phyloP scores from a whole-genome alignment of 208 protist species.

The Entamoeba histolytica region DNA sequence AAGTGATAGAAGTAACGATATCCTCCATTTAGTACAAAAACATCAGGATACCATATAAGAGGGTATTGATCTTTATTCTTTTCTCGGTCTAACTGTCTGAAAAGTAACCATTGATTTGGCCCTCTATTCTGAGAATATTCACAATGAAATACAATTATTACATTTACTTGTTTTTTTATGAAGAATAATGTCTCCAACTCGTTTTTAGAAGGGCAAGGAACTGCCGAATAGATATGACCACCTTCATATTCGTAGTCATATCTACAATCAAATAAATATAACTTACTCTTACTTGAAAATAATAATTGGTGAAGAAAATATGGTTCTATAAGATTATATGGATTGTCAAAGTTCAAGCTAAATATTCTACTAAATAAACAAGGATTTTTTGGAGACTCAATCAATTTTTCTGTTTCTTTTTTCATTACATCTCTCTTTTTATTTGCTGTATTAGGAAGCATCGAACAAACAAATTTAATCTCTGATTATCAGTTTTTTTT shows the following conservation, averaged over 20 bases:
- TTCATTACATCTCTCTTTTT: too few relatives aligned
- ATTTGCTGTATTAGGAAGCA: too few relatives aligned
- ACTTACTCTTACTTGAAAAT: not conserved
- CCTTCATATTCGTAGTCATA: not conserved
- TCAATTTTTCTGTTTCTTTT: too few relatives aligned
- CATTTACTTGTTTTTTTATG: not conserved
- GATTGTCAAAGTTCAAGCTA: not conserved
- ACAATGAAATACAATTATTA: not conserved
- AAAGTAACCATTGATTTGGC: not conserved
- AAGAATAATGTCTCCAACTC: not conserved
- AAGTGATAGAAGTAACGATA: not conserved
- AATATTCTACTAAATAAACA: not conserved
- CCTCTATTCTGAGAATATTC: not conserved
- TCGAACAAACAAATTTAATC: too few relatives aligned
- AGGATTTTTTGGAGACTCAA: not conserved
- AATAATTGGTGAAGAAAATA: not conserved
- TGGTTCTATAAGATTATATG: not conserved
- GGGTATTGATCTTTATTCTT: not conserved
- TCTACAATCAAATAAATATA: not conserved
- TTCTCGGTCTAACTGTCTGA: not conserved
- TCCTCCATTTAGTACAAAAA: not conserved
- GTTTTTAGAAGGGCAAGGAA: not conserved
- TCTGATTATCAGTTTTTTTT: too few relatives aligned
- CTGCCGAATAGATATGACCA: not conserved
- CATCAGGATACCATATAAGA: not conserved